Percentiles rank a stretch among this genome's conserved stretches.
Evolutionary conservation across 768 basidiomycete genomes (phyloP).

Genomic region (Suillus fuscotomentosus): DNA sequence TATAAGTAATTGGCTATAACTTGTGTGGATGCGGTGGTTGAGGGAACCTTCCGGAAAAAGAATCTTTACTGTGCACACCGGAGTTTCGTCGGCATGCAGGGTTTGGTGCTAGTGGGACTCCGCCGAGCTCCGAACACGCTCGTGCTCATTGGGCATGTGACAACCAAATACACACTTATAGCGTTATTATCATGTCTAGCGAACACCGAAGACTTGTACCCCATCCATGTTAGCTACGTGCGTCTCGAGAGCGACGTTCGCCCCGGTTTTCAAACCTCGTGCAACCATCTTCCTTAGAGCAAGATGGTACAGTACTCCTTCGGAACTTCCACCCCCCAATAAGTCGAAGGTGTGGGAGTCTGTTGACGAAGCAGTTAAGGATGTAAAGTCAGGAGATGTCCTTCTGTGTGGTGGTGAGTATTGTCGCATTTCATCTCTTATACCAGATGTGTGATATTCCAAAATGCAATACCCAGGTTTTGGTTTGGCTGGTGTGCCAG

Average conservation of each 20-base stretch:
- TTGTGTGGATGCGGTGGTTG: background rate
- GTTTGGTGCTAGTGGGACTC: background rate
- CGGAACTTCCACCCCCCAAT: conserved; percentile 29
- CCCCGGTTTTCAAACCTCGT: conserved; percentile 18
- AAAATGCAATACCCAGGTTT: conserved; percentile 55
- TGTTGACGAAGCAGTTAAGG: conserved; percentile 79
- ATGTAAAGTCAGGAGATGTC: conserved; percentile 76
- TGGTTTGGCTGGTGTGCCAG: conserved; percentile 86
- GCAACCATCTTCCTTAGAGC: conserved; percentile 13
- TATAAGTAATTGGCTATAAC: background rate
- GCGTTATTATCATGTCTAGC: background rate
- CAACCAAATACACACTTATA: background rate
- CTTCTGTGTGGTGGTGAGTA: conserved; percentile 78
- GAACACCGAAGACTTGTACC: background rate
- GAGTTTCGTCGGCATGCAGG: background rate
- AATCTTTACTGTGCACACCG: background rate
- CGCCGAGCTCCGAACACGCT: conserved; percentile 25
- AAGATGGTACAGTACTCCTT: conserved; percentile 23
- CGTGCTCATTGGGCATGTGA: conserved; percentile 4
- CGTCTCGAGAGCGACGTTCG: conserved; percentile 13
- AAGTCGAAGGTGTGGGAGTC: conserved; percentile 75
- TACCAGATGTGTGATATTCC: background rate
- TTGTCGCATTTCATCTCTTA: conserved; percentile 6
- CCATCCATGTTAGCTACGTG: conserved; percentile 22
- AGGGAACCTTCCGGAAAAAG: background rate